Evolutionary conservation across 2,329 filamentous ascomycete genomes (phyloP), one percentile per base, ranked within the genome.

Genomic region (Colletotrichum sp.): DNA sequence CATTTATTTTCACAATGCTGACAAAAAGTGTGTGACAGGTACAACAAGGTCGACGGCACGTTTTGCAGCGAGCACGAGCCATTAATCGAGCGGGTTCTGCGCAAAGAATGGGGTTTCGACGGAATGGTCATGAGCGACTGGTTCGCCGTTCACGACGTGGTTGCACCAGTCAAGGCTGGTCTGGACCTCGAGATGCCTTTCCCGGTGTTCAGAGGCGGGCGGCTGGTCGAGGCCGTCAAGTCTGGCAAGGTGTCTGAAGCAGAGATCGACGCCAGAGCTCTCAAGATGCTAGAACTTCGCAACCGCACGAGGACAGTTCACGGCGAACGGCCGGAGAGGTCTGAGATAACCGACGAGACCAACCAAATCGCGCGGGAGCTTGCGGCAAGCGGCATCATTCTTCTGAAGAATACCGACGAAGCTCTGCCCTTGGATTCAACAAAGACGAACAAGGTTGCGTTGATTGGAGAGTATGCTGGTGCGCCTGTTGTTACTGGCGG

Each of bases 91-190:
- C 71, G 80, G 9, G 79, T 84, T 3, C 71, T 85, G 9, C 79
- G 83, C 2, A 78, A 80, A 5, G 81, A 84, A 69, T 85, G 83
- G 84, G 77, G 79, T 16, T 85, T 81, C 76, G 79, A 84, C 7
- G 83, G 84, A 18, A 79, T 83, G 13, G 79, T 84, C 75, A 83
- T 84, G 78, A 83, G 80, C 49, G 84, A 85, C 63, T 85, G 82
- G 83, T 83, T 79, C 72, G 82, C 80, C 64, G 83, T 80, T 8
- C 82, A 85, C 76, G 79, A 79, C 49, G 83, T 81, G 1, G 78
- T 80, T 15, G 80, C 81, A 68, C 77, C 81, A 8, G 76, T 83
- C 75, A 81, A 83, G 73, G 79, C 81, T 3, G 80, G 83, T 1
- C 78, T 81, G 36, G 80, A 85, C 44, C 80, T 85, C 12, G 84